Conservation (phyloP, 2,329 filamentous ascomycete species). For the Fusarium luffae region DNA sequence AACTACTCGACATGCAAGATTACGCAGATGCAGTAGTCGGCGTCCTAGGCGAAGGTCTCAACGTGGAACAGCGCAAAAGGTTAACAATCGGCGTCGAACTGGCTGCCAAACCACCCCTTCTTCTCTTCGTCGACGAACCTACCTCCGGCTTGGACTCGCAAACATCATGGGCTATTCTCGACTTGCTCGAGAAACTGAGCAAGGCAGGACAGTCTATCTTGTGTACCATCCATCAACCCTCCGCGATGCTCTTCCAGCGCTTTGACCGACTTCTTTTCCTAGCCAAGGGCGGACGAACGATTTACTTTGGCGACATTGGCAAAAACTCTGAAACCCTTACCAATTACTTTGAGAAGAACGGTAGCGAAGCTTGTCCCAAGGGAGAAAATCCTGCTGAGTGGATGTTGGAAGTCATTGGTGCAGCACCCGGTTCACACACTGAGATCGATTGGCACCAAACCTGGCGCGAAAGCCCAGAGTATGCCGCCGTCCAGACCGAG, state of each 20-base stretch:
- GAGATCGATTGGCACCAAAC: constrained; percentile 42
- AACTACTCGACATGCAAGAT: constrained; percentile 65
- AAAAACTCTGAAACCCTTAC: constrained; percentile 41
- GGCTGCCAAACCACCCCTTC: constrained; percentile 57
- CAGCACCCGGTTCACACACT: constrained; percentile 38
- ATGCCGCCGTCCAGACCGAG: constrained; percentile 61
- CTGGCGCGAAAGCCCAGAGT: constrained; percentile 57
- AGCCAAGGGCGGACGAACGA: constrained; percentile 43
- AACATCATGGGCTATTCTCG: constrained; percentile 77
- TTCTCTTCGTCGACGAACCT: constrained; percentile 66
- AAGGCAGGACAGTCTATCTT: constrained; percentile 62
- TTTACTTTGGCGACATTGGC: constrained; percentile 46
- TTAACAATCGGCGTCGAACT: constrained; percentile 63
- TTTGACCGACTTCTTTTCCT: constrained; percentile 68
- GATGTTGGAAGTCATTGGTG: constrained; percentile 46
- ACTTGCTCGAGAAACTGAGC: constrained; percentile 74
- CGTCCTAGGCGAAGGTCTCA: constrained; percentile 57
- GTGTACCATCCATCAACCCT: constrained; percentile 65
- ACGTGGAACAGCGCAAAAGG: constrained; percentile 63
- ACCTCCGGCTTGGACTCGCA: constrained; percentile 67
- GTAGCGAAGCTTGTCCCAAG: constrained; percentile 30
- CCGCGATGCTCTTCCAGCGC: constrained; percentile 51
- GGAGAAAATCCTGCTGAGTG: constrained; percentile 44
- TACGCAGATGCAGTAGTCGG: constrained; percentile 66
- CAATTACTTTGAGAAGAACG: constrained; percentile 38